phyloP scores from a whole-genome alignment of 257 asterid genomes.

The Primulina eburnea region DNA sequence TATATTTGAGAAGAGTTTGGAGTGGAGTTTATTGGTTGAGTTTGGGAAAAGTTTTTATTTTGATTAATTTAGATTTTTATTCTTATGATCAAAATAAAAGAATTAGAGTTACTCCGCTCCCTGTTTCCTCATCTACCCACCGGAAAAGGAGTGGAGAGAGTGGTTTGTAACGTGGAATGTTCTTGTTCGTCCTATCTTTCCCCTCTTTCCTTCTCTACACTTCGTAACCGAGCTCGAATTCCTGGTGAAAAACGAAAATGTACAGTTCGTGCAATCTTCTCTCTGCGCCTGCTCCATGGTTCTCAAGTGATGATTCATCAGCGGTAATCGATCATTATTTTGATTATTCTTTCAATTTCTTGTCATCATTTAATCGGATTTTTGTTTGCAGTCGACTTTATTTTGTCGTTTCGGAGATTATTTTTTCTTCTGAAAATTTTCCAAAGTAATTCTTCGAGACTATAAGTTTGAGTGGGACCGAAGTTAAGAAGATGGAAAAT shows the following conservation, averaged over 20 bases:
- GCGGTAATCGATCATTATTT: constrained; percentile 17
- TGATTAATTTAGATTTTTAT: too few relatives aligned
- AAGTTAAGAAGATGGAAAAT: neutral
- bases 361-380: too few relatives aligned
- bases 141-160: neutral
- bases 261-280: constrained; percentile 38
- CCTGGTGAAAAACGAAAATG: constrained; percentile 28
- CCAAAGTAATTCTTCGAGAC: neutral
- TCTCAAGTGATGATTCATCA: constrained; percentile 23
- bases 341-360: neutral
- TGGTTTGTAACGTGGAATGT: constrained; percentile 15
- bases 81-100: too few relatives aligned
- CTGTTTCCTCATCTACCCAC: too few relatives aligned
- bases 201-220: constrained; percentile 12
- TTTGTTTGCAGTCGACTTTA: neutral
- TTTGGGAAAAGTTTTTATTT: too few relatives aligned
- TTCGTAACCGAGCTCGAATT: neutral
- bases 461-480: neutral
- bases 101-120: too few relatives aligned
- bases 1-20: too few relatives aligned
- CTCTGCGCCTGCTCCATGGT: constrained; percentile 23
- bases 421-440: too few relatives aligned
- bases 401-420: neutral
- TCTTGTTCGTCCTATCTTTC: constrained; percentile 9
- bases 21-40: too few relatives aligned